A percentile compares a stretch with the other conserved stretches of the same genome.
phyloP scores from a whole-genome alignment of 129 eudicot genomes.

The Saussurea involucrata region DNA sequence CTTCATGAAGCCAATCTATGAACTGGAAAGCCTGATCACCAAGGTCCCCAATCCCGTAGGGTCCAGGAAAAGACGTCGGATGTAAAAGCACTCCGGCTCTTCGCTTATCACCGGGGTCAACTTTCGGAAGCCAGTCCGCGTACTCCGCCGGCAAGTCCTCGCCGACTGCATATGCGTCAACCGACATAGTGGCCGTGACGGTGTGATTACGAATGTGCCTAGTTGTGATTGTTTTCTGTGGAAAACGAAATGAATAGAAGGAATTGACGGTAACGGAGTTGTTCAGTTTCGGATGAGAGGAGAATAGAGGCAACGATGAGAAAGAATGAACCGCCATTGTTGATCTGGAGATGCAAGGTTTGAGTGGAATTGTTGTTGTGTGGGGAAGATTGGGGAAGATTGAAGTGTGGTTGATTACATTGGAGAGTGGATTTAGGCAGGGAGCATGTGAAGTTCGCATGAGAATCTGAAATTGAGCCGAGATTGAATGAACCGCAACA shows the following conservation, averaged over 20 bases:
- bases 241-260: neutral
- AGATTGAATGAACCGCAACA: constrained; percentile 16
- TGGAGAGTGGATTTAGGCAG: constrained; percentile 34
- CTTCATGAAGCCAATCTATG: constrained; percentile 77
- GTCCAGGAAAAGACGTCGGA: constrained; percentile 97
- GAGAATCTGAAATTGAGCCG: constrained; percentile 13
- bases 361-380: constrained; percentile 6
- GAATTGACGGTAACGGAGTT: neutral
- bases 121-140: constrained; percentile 59
- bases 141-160: constrained; percentile 78
- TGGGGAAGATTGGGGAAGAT: constrained; percentile 8
- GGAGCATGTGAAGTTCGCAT: constrained; percentile 27
- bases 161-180: constrained; percentile 41
- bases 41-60: constrained; percentile 82
- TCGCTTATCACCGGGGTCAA: constrained; percentile 36
- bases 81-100: constrained; percentile 91
- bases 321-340: constrained; percentile 28
- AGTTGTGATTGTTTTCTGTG: constrained; percentile 3
- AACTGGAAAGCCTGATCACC: constrained; percentile 81
- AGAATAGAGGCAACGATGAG: constrained; percentile 1
- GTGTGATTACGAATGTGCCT: constrained; percentile 11
- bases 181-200: constrained; percentile 22
- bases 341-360: neutral
- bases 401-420: constrained; percentile 17
- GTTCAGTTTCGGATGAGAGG: constrained; percentile 4